These are phyloP conservation scores for Hippophae tibetana DNA, from an alignment of 306 rosid species.

Conservation along the genomic window DNA sequence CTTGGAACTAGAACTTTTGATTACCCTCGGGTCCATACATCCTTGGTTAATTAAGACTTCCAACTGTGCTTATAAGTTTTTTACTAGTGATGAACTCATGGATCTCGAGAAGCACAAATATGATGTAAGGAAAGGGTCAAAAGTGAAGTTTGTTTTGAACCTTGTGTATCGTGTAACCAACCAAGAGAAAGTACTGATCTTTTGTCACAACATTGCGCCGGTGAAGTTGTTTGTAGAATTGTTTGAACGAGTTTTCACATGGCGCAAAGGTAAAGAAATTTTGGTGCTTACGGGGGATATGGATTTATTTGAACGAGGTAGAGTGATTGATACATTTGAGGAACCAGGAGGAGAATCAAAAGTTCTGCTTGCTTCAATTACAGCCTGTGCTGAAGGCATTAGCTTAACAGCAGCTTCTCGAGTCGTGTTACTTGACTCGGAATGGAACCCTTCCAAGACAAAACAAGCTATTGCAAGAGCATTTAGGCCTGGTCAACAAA, in stretches of 20 bases:
- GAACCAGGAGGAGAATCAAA: slow-evolving; percentile 62
- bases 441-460: slow-evolving; percentile 95
- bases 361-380: slow-evolving; percentile 88
- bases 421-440: slow-evolving; percentile 77
- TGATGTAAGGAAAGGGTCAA: slow-evolving; percentile 66
- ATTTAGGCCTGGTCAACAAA: slow-evolving; percentile 87
- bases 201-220: slow-evolving; percentile 93
- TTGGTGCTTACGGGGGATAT: slow-evolving; percentile 75
- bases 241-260: slow-evolving; percentile 64
- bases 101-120: slow-evolving; percentile 61
- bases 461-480: slow-evolving; percentile 95
- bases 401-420: slow-evolving; percentile 95
- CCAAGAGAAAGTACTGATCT: slow-evolving; percentile 71
- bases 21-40: slow-evolving; percentile 94
- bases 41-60: slow-evolving; percentile 83
- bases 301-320: slow-evolving; percentile 83
- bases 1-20: slow-evolving; percentile 78
- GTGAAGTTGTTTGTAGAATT: slow-evolving; percentile 58
- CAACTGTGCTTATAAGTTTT: slow-evolving; percentile 58
- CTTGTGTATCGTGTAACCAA: slow-evolving; percentile 58
- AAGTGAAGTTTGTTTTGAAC: slow-evolving; percentile 75
- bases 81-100: slow-evolving; percentile 27
- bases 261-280: slow-evolving; percentile 67
- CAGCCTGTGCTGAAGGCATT: slow-evolving; percentile 96
- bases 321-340: slow-evolving; percentile 80